Conservation (phyloP, 805 yeast species). For the Starmerella potacharoeniae region DNA sequence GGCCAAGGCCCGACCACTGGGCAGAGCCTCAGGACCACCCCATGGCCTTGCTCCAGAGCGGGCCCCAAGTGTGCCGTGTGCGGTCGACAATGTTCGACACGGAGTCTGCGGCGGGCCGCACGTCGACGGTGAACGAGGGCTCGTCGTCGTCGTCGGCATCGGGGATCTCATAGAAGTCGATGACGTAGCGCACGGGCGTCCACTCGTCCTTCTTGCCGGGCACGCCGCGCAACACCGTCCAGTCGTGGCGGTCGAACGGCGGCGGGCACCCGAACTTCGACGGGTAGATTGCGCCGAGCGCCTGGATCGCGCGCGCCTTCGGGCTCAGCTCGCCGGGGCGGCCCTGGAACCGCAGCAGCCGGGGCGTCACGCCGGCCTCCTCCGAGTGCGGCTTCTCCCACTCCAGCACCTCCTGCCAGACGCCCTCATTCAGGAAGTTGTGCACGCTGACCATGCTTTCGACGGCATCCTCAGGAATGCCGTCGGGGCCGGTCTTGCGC, state of each 20-base stretch:
- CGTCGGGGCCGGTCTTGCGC: conserved; percentile 64
- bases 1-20: too few species aligned
- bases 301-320: conserved; percentile 59
- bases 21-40: conserved; percentile 30
- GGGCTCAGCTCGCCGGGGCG: conserved; percentile 83
- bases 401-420: conserved; percentile 84
- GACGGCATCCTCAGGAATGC: conserved; percentile 88
- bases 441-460: conserved; percentile 96
- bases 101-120: conserved; percentile 85
- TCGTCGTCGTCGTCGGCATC: conserved; percentile 50
- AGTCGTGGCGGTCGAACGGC: conserved; percentile 97
- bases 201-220: conserved; percentile 33
- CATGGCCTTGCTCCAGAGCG: conserved; percentile 60
- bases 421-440: conserved; percentile 91
- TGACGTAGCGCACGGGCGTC: conserved; percentile 75
- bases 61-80: conserved; percentile 52
- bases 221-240: conserved; percentile 71
- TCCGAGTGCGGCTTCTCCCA: conserved; percentile 77
- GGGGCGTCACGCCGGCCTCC: conserved; percentile 48
- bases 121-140: conserved; percentile 88
- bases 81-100: conserved; percentile 56
- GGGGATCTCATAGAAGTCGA: conserved; percentile 94
- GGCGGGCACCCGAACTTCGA: conserved; percentile 58
- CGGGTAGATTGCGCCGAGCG: conserved; percentile 62
- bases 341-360: conserved; percentile 79